Percentiles rank a stretch among this genome's conserved stretches.
Evolutionary conservation across 2,329 filamentous ascomycete genomes (phyloP).

Genomic region (Phialophora chinensis): DNA sequence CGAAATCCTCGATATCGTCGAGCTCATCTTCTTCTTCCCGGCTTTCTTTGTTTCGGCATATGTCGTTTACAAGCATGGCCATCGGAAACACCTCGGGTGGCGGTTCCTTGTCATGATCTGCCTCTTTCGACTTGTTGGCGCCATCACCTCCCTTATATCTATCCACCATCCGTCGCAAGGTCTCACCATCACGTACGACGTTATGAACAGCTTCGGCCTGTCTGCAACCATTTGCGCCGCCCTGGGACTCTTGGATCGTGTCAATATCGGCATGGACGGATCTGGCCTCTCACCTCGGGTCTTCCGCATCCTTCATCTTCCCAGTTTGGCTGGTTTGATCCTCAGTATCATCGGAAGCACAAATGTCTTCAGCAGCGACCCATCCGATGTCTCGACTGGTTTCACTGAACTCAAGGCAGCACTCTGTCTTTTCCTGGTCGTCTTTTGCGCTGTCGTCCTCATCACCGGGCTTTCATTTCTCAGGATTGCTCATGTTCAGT

Average conservation of each 20-base stretch:
- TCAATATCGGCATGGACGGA: slow-evolving; percentile 39
- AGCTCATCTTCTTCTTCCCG: slow-evolving; percentile 48
- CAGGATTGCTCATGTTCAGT: slow-evolving; percentile 45
- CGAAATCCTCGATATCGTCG: slow-evolving; percentile 40
- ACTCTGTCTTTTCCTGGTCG: slow-evolving; percentile 52
- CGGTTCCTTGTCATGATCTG: slow-evolving; percentile 61
- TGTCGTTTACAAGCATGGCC: slow-evolving; percentile 48
- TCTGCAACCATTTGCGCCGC: slow-evolving; percentile 57
- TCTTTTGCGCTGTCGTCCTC: slow-evolving; percentile 47
- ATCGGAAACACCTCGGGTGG: slow-evolving; percentile 57
- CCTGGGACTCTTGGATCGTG: slow-evolving; percentile 52
- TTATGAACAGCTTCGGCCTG: slow-evolving; percentile 56
- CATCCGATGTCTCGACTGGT: slow-evolving; percentile 42
- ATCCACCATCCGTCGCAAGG: slow-evolving; percentile 50
- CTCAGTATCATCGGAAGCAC: slow-evolving; percentile 56
- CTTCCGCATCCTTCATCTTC: slow-evolving; percentile 43
- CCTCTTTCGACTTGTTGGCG: slow-evolving; percentile 58
- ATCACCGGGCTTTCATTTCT: slow-evolving; percentile 40
- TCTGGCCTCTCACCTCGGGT: slow-evolving; percentile 37
- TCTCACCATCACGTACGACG: slow-evolving; percentile 50
- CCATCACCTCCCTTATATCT: slow-evolving; percentile 57
- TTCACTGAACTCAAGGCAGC: slow-evolving; percentile 51
- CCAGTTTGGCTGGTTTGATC: slow-evolving; percentile 45
- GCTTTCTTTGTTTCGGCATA: slow-evolving; percentile 42
- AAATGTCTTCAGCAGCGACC: slow-evolving; percentile 41